These are phyloP conservation scores for Myxozyma monticola DNA, from an alignment of 805 yeast species.

Conservation along the genomic window DNA sequence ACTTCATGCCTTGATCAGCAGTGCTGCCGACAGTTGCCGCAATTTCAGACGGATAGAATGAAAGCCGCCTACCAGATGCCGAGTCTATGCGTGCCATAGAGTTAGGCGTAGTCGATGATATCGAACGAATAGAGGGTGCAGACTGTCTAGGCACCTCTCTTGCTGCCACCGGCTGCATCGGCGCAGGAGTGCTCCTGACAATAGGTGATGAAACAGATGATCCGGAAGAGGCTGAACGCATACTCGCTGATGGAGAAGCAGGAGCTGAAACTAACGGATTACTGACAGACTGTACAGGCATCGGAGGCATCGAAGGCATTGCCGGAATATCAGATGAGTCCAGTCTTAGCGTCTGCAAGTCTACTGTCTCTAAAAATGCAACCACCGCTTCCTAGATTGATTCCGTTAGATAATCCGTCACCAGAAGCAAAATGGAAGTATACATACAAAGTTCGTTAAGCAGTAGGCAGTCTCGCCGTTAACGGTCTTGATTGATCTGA, in stretches of 20 bases:
- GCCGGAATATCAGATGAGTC: constrained; percentile 32
- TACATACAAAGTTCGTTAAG: constrained; percentile 41
- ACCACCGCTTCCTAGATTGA: constrained; percentile 42
- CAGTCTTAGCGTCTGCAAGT: constrained; percentile 37
- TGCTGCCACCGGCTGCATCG: no score
- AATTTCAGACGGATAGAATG: constrained; percentile 32
- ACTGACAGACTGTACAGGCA: not conserved
- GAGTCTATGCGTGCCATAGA: no score
- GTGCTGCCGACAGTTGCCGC: constrained; percentile 30
- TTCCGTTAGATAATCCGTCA: not conserved
- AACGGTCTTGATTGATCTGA: constrained; percentile 39
- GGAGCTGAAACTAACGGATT: constrained; percentile 8
- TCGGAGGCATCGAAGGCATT: constrained; percentile 13
- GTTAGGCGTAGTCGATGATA: no score
- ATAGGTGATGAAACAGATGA: not conserved
- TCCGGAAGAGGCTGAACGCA: not conserved
- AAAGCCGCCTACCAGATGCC: constrained; percentile 7
- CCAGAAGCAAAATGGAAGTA: not conserved
- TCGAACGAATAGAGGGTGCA: no score
- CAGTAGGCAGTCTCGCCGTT: constrained; percentile 45
- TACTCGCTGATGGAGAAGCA: constrained; percentile 1
- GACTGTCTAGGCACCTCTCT: no score
- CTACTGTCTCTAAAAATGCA: constrained; percentile 41
- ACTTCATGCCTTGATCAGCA: constrained; percentile 37
- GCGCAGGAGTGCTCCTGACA: no score